These are phyloP conservation scores for Halophytophthora batemanensis DNA, from an alignment of 352 stramenopile species.

Conservation along the genomic window DNA sequence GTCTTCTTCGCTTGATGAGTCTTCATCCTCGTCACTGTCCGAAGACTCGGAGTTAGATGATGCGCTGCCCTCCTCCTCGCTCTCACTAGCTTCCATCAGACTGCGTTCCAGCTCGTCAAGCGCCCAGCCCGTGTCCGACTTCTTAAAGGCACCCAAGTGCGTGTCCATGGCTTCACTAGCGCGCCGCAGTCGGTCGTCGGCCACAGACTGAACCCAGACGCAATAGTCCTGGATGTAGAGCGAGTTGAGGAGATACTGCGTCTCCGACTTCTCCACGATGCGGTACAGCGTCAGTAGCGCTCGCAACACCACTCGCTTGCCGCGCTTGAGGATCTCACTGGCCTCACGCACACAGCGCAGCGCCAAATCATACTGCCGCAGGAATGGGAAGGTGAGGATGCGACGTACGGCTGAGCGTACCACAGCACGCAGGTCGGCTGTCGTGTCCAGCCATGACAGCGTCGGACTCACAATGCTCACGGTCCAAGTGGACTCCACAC, in stretches of 20 bases:
- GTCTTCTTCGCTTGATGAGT: not conserved
- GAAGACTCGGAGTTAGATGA: constrained; percentile 25
- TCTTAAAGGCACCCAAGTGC: constrained; percentile 42
- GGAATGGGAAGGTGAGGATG: constrained; percentile 95
- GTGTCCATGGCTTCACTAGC: constrained; percentile 34
- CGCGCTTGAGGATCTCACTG: constrained; percentile 75
- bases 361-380: constrained; percentile 90
- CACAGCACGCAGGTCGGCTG: constrained; percentile 51
- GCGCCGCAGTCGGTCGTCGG: constrained; percentile 39
- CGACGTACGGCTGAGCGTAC: constrained; percentile 79
- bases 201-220: constrained; percentile 77
- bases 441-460: constrained; percentile 93
- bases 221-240: constrained; percentile 95
- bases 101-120: constrained; percentile 72
- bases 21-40: constrained; percentile 16
- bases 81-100: constrained; percentile 37
- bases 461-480: constrained; percentile 93
- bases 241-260: constrained; percentile 95
- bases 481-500: constrained; percentile 96
- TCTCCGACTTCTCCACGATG: constrained; percentile 94
- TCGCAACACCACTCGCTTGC: constrained; percentile 88
- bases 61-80: constrained; percentile 14
- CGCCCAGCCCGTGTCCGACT: constrained; percentile 71
- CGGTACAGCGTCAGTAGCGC: constrained; percentile 89
- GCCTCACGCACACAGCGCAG: constrained; percentile 83